A percentile compares a stretch with the other conserved stretches of the same genome.
These are phyloP conservation scores for Candida quercuum DNA, from an alignment of 805 yeast genomes.

Conservation along the genomic window DNA sequence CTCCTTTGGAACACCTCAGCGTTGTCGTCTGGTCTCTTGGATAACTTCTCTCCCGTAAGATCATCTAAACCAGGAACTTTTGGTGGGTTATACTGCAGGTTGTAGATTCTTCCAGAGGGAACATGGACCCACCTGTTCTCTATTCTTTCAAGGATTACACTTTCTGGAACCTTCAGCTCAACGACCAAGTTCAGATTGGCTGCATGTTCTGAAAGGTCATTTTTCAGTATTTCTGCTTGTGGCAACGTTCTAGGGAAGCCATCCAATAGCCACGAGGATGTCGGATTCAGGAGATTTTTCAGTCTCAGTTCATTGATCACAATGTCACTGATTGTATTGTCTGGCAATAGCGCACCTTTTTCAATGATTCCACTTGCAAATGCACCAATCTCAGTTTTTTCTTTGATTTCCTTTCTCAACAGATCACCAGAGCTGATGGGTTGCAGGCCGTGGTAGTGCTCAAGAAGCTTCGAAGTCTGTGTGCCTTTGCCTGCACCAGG, in stretches of 20 bases:
- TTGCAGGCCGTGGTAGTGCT: conserved; percentile 44
- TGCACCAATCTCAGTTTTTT: conserved; percentile 47
- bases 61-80: conserved; percentile 77
- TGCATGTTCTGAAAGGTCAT: conserved; percentile 30
- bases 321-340: conserved; percentile 55
- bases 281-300: conserved; percentile 36
- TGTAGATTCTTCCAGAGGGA: conserved; percentile 84
- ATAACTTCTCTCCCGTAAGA: conserved; percentile 80
- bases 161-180: conserved; percentile 80
- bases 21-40: conserved; percentile 79
- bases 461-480: conserved; percentile 61
- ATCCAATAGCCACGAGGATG: conserved; percentile 70
- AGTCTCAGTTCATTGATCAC: conserved; percentile 44
- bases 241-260: conserved; percentile 83
- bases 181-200: conserved; percentile 69
- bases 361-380: conserved; percentile 52
- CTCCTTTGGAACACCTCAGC: conserved; percentile 66
- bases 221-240: conserved; percentile 63
- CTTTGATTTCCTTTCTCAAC: conserved; percentile 60
- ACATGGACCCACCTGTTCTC: conserved; percentile 81
- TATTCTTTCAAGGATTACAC: conserved; percentile 75
- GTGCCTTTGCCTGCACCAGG: conserved; percentile 98
- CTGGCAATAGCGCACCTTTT: conserved; percentile 71
- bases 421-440: conserved; percentile 84
- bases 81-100: conserved; percentile 85